Evolutionary conservation across 139 green algal genomes (phyloP).

Genomic region (Coelastrella sp.): DNA sequence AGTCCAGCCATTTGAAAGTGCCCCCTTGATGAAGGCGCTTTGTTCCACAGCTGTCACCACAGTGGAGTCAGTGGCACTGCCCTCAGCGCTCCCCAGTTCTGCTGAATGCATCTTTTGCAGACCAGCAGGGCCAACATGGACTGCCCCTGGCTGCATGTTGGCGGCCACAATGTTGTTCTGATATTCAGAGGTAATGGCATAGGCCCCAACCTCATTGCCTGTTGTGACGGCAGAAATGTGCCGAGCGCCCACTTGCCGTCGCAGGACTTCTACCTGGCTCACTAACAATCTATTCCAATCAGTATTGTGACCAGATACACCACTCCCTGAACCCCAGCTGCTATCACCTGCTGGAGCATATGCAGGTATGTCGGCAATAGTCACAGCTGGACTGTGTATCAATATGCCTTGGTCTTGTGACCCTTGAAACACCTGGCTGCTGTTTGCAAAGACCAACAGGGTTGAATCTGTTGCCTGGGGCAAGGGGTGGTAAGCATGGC

Average conservation of each 20-base stretch:
- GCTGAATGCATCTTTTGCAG: background rate
- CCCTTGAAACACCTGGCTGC: too few species aligned
- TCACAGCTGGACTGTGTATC: too few species aligned
- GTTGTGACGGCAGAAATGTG: background rate
- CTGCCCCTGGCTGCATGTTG: background rate
- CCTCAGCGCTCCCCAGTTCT: background rate
- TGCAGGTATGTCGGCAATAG: background rate
- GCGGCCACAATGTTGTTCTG: background rate
- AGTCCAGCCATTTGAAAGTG: too few species aligned
- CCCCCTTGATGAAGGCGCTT: too few species aligned
- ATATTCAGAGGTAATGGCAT: too few species aligned
- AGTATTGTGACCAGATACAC: background rate
- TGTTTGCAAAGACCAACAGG: background rate
- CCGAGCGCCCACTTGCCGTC: slow-evolving; percentile 27
- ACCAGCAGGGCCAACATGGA: background rate
- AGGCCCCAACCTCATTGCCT: too few species aligned
- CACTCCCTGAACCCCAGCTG: too few species aligned
- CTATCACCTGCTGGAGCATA: background rate
- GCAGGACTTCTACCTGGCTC: slow-evolving; percentile 8
- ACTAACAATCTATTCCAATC: background rate
- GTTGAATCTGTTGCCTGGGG: background rate
- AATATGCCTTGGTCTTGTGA: too few species aligned
- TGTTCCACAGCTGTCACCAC: too few species aligned
- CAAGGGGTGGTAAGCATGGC: slow-evolving; percentile 21
- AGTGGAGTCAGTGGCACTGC: too few species aligned